Base-by-base conservation (phyloP, 441 rosid genomes). In the Gossypium davidsonii region DNA sequence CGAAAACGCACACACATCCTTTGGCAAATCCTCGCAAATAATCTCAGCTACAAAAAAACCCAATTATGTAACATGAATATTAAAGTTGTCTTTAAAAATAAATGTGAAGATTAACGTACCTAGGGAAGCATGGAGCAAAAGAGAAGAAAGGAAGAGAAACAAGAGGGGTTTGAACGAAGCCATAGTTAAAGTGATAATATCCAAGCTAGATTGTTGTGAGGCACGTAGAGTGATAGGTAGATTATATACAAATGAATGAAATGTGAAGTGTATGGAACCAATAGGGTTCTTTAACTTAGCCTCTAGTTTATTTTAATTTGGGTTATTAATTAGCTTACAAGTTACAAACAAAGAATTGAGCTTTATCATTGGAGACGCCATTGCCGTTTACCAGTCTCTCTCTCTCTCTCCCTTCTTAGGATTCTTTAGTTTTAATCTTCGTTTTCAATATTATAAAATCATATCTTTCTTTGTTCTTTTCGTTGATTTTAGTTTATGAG, bases 21-120 rank as follows among this genome's bases (percentile, higher is more conserved):
- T 83, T 0, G 92, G 87, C 83, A 95, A 77, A 18, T 87, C 82
- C 79, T 95, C 97, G 23, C 99, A 95, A 0, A 78, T 51, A 5
- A 93, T 78, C 74, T 87, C 96, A 44, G 83, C 97, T 90, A 74
- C 64, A 74, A 46, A 20, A 28, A 46, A 46, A 44, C 7, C 5
- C 7, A 66, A 28, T 15, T 17, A 28, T 28, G n/a, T 26, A 17
- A 2, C 18, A 1, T 26, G 6, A 17, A 26, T 15, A 37, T 8
- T 8, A 26, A 14, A n/a, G 12, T 15, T 4, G 42, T n/a, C 15
- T 28, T 48, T 48, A 14, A 48, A 48, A 48, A 48, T n/a, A 48
- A 48, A 48, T 12, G 18, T 1, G 53, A 14, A n/a, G 10, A 28
- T 60, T 7, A 28, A 25, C 10, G 3, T 66, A 66, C 98, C 97